Evolutionary conservation across 306 rosid genomes (phyloP), one percentile per base, ranked within the genome.

Genomic region (Trifolium dubium): DNA sequence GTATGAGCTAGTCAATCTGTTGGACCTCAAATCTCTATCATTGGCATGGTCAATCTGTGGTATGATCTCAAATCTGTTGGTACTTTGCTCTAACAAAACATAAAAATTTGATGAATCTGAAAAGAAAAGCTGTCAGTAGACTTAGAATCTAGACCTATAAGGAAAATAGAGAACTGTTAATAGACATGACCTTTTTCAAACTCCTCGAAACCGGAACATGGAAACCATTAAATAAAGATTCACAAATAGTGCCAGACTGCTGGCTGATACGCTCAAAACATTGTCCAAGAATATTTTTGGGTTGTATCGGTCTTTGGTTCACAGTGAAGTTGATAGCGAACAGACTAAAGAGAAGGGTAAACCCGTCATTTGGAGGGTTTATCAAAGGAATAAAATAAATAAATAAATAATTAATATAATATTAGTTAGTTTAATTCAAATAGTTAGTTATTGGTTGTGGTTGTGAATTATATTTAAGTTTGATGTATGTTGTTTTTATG

Each of bases 201-300:
- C 84, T 81, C 75, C 96, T 81, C 17, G 88, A 82, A 73, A 88
- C 80, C 55, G 86, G 93, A 77, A 85, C 62, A 84, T 88, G 98
- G 77, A 92, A 85, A 40, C 92, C 93, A 79, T 88, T 88, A 78
- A 92, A 85, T 64, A 87, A 81, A 76, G 98, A 89, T 82, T 88
- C 96, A 72, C 92, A 88, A 69, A 92, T 71, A 41, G 81, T 64
- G 67, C 82, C 64, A n/a, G 64, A 12, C 15, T 44, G 50, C 11
- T 43, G 49, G 83, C 59, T 30, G 96, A 81, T 34, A 85, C 50
- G 65, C 77, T 80, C 63, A 74, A 53, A 69, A 46, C 86, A 53
- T 81, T 86, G 58, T 77, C 91, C 10, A 85, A 85, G 73, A 84
- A 64, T 81, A 81, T 61, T 81, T 85, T 82, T 51, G 82, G 85